Evolutionary conservation across 495 filamentous ascomycete species (phyloP).

Genomic region (Penicillium cinerascens): DNA sequence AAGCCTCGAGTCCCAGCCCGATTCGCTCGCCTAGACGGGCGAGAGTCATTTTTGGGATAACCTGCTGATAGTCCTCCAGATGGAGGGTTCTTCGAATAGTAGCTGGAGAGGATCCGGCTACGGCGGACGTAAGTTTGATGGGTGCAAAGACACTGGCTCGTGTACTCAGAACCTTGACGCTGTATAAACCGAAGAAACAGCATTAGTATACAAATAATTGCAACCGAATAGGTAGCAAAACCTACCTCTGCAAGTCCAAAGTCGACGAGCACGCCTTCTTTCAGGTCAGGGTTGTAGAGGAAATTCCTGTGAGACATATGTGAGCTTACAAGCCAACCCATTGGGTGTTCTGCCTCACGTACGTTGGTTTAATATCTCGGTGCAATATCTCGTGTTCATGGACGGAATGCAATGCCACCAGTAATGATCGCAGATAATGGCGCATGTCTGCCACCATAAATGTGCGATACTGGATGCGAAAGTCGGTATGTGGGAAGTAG

Average conservation of each 20-base stretch:
- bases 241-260: constrained; percentile 85
- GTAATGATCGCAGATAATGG: constrained; percentile 84
- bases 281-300: constrained; percentile 79
- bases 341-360: constrained; percentile 9
- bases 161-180: constrained; percentile 45
- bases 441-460: constrained; percentile 82
- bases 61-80: constrained; percentile 52
- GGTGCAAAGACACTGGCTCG: constrained; percentile 39
- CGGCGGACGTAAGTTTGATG: constrained; percentile 37
- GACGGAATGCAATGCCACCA: constrained; percentile 78
- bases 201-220: background rate
- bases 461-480: constrained; percentile 88
- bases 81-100: constrained; percentile 40
- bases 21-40: constrained; percentile 87
- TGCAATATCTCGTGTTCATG: constrained; percentile 84
- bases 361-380: constrained; percentile 98
- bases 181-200: constrained; percentile 9
- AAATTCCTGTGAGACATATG: constrained; percentile 62
- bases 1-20: constrained; percentile 95
- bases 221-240: background rate
- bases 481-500: constrained; percentile 93
- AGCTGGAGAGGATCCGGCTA: constrained; percentile 37
- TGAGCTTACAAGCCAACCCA: constrained; percentile 2
- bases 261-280: constrained; percentile 88
- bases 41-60: constrained; percentile 80